Conservation (phyloP, 345 rosid genomes). For the Melaleuca quinquenervia region DNA sequence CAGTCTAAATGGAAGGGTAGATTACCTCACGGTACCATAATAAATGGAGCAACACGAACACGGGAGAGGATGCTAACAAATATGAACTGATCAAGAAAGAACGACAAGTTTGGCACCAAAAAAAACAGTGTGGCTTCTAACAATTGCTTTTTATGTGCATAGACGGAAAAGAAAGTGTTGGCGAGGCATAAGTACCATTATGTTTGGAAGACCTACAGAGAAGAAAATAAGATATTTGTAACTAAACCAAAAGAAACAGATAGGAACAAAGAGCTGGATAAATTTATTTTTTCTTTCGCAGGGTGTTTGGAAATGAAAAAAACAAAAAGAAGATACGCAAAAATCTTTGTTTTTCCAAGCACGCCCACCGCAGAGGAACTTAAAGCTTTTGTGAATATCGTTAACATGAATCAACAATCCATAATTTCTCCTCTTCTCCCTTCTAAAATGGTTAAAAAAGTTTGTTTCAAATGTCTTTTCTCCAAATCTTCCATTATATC, state of each 20-base stretch:
- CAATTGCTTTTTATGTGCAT: not conserved
- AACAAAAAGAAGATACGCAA: not conserved
- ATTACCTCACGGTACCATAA: not conserved
- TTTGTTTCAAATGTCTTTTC: not conserved
- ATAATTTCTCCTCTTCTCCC: not conserved
- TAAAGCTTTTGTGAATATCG: not conserved
- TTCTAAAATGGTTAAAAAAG: not conserved
- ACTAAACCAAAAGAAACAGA: not conserved
- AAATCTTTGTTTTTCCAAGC: not conserved
- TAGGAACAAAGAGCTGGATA: not conserved
- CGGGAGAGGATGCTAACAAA: not conserved
- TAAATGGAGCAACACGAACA: not conserved
- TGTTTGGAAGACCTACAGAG: not conserved
- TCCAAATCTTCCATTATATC: not conserved
- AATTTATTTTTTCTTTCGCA: not conserved
- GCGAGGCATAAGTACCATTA: not conserved
- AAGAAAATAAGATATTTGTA: not conserved
- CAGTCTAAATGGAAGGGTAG: not conserved
- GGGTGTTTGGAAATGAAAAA: not conserved
- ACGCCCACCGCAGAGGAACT: not conserved
- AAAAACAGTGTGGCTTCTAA: not conserved
- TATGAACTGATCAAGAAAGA: not conserved
- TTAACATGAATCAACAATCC: not conserved
- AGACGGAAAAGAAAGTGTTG: not conserved
- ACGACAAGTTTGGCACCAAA: not conserved